Conservation (phyloP, 2,329 filamentous ascomycete genomes). For the Sodiomyces alkalinus region DNA sequence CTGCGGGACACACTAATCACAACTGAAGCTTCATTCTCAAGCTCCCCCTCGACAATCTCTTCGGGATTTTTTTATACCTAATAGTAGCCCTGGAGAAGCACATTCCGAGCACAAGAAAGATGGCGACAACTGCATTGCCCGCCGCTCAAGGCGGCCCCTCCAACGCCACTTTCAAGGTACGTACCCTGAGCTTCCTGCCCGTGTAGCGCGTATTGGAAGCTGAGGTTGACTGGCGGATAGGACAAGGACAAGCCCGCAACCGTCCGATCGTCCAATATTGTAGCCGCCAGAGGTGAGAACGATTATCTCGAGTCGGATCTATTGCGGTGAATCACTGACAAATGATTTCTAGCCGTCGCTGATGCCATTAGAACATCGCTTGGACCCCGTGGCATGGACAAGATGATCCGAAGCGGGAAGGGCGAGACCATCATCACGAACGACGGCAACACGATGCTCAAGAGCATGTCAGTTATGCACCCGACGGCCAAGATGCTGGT, state of each 20-base stretch:
- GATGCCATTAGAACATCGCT: conserved; percentile 96
- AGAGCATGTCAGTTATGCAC: conserved; percentile 98
- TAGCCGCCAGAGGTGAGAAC: conserved; percentile 88
- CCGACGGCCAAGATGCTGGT: conserved; percentile 99
- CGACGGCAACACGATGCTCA: conserved; percentile 98
- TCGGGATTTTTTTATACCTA: no score
- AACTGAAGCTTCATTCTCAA: no score
- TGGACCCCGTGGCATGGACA: conserved; percentile 95
- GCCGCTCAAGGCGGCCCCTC: conserved; percentile 20
- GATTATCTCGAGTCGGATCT: no score
- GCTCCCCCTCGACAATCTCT: background rate
- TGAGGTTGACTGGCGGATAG: conserved; percentile 27
- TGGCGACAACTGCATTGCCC: conserved; percentile 28
- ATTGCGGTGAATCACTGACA: no score
- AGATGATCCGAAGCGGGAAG: conserved; percentile 96
- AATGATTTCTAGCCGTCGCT: conserved; percentile 76
- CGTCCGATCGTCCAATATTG: conserved; percentile 90
- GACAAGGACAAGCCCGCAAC: conserved; percentile 98
- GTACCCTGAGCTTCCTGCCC: conserved; percentile 13
- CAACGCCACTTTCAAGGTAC: conserved; percentile 43
- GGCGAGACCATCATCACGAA: conserved; percentile 99
- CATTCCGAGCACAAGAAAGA: conserved; percentile 11
- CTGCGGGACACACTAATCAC: conserved; percentile 7
- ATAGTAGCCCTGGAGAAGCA: background rate
- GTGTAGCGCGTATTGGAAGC: conserved; percentile 12